phyloP scores from a whole-genome alignment of 2,329 filamentous ascomycete genomes.

The Aaosphaeria arxii region DNA sequence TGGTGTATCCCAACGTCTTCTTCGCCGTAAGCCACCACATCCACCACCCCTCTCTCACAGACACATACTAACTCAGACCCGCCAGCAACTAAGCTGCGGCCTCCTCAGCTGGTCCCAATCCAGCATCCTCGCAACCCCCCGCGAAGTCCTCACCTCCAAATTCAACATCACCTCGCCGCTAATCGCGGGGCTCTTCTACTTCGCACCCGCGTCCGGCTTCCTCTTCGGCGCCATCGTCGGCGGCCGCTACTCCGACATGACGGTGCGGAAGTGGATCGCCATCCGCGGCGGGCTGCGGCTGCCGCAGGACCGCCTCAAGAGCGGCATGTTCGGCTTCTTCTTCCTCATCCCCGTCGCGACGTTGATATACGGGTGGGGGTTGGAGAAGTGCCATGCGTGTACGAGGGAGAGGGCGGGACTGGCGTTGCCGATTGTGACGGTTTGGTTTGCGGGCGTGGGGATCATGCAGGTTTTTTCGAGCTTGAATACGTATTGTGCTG shows the following conservation, averaged over 20 bases:
- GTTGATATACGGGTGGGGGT: constrained; percentile 37
- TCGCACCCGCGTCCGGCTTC: constrained; percentile 16
- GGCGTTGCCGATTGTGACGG: constrained; percentile 12
- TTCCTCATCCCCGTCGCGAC: constrained; percentile 29
- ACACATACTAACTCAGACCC: constrained; percentile 2
- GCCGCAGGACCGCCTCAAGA: constrained; percentile 17
- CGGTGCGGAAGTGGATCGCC: constrained; percentile 11
- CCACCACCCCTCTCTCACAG: not conserved
- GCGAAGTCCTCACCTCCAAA: constrained; percentile 11
- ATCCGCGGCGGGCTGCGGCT: constrained; percentile 11
- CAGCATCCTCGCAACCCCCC: constrained; percentile 13
- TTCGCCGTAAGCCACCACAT: not conserved
- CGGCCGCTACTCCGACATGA: constrained; percentile 16
- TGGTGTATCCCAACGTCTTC: not conserved
- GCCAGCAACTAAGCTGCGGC: constrained; percentile 16
- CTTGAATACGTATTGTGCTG: constrained; percentile 41
- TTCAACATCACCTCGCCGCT: constrained; percentile 15
- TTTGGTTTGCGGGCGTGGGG: constrained; percentile 33
- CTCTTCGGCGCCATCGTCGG: constrained; percentile 15
- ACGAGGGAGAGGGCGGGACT: not conserved
- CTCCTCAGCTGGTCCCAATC: constrained; percentile 18
- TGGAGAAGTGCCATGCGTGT: constrained; percentile 21
- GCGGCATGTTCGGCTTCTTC: constrained; percentile 24
- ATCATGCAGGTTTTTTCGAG: constrained; percentile 40
- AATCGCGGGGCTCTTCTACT: constrained; percentile 16